These are phyloP conservation scores for Pseudozyma sp. DNA, from an alignment of 1,284 basidiomycete species.

Conservation along the genomic window DNA sequence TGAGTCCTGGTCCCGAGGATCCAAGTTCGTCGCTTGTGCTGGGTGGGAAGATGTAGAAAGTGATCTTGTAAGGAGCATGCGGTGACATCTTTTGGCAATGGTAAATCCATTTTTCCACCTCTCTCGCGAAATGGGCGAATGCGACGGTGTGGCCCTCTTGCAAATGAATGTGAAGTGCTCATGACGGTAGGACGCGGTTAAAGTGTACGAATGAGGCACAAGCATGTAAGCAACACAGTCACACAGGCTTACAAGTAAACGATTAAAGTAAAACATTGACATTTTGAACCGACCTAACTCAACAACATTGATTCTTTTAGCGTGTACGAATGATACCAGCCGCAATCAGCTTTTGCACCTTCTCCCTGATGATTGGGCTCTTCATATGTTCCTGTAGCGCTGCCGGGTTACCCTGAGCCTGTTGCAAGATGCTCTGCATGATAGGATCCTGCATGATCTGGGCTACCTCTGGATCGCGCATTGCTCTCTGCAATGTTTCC, in stretches of 20 bases:
- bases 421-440: slow-evolving; percentile 82
- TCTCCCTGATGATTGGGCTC: slow-evolving; percentile 80
- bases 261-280: background rate
- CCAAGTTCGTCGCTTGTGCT: slow-evolving; percentile 9
- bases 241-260: no score
- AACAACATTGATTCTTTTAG: slow-evolving; percentile 14
- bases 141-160: no score
- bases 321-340: slow-evolving; percentile 82
- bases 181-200: no score
- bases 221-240: no score
- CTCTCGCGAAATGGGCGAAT: no score
- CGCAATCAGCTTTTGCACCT: slow-evolving; percentile 92
- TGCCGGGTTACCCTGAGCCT: slow-evolving; percentile 89
- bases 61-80: background rate
- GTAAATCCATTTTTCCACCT: background rate
- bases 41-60: background rate
- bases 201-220: no score
- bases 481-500: slow-evolving; percentile 90
- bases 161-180: no score
- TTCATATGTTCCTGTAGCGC: slow-evolving; percentile 97
- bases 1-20: slow-evolving; percentile 15
- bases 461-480: slow-evolving; percentile 96
- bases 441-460: slow-evolving; percentile 73
- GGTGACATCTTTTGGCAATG: background rate
- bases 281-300: background rate